phyloP scores from a whole-genome alignment of 768 basidiomycete species.

The Lactarius deliciosus region DNA sequence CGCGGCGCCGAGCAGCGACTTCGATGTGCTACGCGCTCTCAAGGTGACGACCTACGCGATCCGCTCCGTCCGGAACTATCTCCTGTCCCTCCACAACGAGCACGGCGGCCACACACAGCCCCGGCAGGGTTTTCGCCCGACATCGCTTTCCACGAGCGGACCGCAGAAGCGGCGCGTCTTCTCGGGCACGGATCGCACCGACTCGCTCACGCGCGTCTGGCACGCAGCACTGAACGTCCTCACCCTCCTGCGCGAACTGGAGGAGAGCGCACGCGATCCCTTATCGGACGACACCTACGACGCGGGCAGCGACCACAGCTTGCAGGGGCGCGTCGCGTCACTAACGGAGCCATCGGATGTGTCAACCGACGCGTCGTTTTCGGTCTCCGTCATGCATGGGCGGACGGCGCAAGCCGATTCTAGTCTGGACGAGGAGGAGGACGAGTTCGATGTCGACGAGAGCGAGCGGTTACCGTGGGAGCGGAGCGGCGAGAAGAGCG shows the following conservation, averaged over 20 bases:
- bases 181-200: slow-evolving; percentile 37
- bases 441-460: no score
- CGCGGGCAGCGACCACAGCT: slow-evolving; percentile 57
- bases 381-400: slow-evolving; percentile 70
- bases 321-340: slow-evolving; percentile 47
- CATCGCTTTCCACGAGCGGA: slow-evolving; percentile 33
- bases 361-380: slow-evolving; percentile 56
- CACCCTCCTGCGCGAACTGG: slow-evolving; percentile 68
- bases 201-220: slow-evolving; percentile 70
- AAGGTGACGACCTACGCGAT: no score
- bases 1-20: no score
- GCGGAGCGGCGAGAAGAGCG: slow-evolving; percentile 78
- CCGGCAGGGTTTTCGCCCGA: no score
- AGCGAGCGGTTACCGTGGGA: slow-evolving; percentile 45
- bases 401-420: slow-evolving; percentile 61
- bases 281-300: slow-evolving; percentile 24
- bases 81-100: no score
- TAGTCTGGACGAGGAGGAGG: slow-evolving; percentile 76
- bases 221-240: slow-evolving; percentile 83
- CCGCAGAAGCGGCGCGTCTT: slow-evolving; percentile 38
- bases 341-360: slow-evolving; percentile 38
- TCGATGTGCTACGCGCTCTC: no score
- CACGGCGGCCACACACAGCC: no score
- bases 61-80: no score
- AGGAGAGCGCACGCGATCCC: slow-evolving; percentile 44